These are phyloP conservation scores for Aspergillus pseudoterreus DNA, from an alignment of 2,329 filamentous ascomycete genomes.

Conservation along the genomic window DNA sequence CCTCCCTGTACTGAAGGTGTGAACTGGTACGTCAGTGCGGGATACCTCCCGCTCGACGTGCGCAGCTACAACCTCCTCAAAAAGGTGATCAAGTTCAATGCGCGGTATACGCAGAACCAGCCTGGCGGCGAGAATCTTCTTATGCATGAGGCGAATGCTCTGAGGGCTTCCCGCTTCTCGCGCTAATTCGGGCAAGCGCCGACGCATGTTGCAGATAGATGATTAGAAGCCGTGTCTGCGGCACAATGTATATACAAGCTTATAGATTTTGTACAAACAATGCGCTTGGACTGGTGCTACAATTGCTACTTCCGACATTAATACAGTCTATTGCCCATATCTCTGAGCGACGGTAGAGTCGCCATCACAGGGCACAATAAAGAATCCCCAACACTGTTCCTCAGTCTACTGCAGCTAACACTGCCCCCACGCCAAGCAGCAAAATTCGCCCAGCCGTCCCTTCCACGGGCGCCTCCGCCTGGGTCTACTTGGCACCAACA, in stretches of 20 bases:
- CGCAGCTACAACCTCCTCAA: conserved; percentile 52
- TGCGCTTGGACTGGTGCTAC: no score
- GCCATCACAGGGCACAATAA: no score
- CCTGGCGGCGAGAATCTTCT: conserved; percentile 47
- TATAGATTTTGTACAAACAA: no score
- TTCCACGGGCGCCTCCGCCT: background rate
- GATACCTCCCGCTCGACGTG: conserved; percentile 48
- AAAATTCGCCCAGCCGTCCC: background rate
- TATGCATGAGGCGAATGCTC: background rate
- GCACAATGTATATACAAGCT: no score
- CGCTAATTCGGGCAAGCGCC: no score
- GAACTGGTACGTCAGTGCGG: conserved; percentile 37
- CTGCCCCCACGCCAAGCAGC: background rate
- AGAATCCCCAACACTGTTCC: background rate
- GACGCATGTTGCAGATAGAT: background rate
- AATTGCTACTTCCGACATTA: no score
- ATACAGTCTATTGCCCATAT: no score
- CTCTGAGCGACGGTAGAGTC: no score
- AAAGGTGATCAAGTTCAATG: conserved; percentile 54
- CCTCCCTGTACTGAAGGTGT: conserved; percentile 60
- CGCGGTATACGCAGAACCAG: conserved; percentile 52
- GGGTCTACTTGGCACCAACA: background rate
- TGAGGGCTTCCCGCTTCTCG: background rate
- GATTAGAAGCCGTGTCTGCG: background rate
- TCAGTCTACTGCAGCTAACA: background rate